phyloP scores from a whole-genome alignment of 805 yeast species.

The Candida sphagnicola region DNA sequence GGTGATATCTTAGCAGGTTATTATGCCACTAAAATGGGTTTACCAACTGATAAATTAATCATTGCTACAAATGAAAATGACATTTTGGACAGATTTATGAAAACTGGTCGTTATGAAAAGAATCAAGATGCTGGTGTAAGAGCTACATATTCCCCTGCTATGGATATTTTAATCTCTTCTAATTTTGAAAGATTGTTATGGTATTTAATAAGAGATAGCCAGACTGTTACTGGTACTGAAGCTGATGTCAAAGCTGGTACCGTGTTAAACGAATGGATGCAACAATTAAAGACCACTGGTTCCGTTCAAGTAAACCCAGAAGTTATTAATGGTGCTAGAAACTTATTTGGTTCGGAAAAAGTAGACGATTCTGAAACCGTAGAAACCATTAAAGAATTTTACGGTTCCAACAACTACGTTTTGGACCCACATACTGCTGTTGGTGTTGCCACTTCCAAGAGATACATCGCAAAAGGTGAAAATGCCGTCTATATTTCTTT shows the following conservation, averaged over 20 bases:
- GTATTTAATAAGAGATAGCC: conserved; percentile 79
- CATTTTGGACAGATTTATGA: conserved; percentile 88
- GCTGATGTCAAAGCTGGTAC: conserved; percentile 69
- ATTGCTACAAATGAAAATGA: conserved; percentile 97
- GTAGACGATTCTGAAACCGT: conserved; percentile 76
- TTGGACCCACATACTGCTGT: conserved; percentile 97
- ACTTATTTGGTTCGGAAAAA: conserved; percentile 72
- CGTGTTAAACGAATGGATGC: conserved; percentile 72
- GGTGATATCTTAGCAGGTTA: conserved; percentile 98
- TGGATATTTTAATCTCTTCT: conserved; percentile 95
- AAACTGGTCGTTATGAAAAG: conserved; percentile 82
- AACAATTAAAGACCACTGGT: conserved; percentile 69
- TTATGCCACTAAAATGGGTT: conserved; percentile 92
- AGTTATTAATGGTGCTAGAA: conserved; percentile 62
- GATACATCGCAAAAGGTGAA: conserved; percentile 44
- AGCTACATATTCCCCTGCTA: conserved; percentile 94
- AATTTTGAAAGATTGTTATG: conserved; percentile 95
- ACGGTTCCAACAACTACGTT: conserved; percentile 65
- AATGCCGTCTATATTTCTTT: conserved; percentile 62
- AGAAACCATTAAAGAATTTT: conserved; percentile 70
- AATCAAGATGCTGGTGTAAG: conserved; percentile 42
- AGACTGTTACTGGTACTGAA: conserved; percentile 34
- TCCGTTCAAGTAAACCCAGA: conserved; percentile 65
- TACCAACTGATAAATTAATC: conserved; percentile 80
- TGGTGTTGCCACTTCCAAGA: conserved; percentile 77